These are phyloP conservation scores for Pisolithus orientalis DNA, from an alignment of 768 basidiomycete species.

Conservation along the genomic window DNA sequence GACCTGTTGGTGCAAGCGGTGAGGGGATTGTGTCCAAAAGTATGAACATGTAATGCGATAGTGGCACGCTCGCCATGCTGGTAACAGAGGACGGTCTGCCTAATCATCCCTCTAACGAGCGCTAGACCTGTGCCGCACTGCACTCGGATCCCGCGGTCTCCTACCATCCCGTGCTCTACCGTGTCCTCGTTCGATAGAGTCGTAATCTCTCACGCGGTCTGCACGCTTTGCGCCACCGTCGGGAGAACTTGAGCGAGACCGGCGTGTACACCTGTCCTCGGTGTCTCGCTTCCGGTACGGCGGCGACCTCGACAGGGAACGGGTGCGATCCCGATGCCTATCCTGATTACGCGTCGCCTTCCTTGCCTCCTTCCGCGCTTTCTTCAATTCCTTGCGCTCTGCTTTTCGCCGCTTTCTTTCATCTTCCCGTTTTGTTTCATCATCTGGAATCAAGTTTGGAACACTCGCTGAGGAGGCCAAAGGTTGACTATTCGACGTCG, in stretches of 20 bases:
- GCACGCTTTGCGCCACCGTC: slow-evolving; percentile 13
- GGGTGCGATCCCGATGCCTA: slow-evolving; percentile 20
- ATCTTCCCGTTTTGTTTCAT: slow-evolving; percentile 26
- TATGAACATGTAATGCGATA: neutral
- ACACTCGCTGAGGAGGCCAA: slow-evolving; percentile 13
- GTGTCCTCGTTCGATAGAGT: slow-evolving; percentile 20
- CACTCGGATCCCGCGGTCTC: slow-evolving; percentile 43
- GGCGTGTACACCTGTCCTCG: slow-evolving; percentile 14
- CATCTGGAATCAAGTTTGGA: slow-evolving; percentile 11
- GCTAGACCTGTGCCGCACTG: slow-evolving; percentile 31
- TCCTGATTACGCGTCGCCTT: slow-evolving; percentile 30
- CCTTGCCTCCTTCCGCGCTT: slow-evolving; percentile 47
- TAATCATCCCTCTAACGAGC: slow-evolving; percentile 16
- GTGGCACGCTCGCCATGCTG: neutral
- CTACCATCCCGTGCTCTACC: slow-evolving; percentile 41
- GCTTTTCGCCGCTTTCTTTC: slow-evolving; percentile 47
- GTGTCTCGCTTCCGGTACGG: slow-evolving; percentile 10
- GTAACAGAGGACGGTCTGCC: neutral
- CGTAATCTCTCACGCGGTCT: slow-evolving; percentile 19
- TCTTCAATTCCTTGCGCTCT: slow-evolving; percentile 54
- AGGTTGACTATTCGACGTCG: slow-evolving; percentile 33
- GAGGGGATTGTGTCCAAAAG: neutral
- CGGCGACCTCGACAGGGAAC: slow-evolving; percentile 34
- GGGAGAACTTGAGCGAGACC: slow-evolving; percentile 26
- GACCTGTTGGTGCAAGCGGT: neutral